Percentiles rank a stretch among this genome's conserved stretches.
Conservation (phyloP, 306 rosid species). For the Quercus mongolica region DNA sequence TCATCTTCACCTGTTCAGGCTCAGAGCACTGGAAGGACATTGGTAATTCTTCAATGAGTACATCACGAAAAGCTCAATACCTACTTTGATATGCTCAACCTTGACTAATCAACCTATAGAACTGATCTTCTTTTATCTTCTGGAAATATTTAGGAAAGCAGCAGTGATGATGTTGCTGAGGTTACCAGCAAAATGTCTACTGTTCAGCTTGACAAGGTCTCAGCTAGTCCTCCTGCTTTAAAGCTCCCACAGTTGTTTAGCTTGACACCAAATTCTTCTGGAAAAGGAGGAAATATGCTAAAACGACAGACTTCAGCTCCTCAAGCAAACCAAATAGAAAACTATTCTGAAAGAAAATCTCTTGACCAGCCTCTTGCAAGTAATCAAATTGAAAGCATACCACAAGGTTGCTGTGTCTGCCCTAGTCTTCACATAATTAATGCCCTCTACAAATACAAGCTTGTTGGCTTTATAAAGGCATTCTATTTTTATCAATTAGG, state of each 20-base stretch:
- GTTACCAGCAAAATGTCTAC: conserved; percentile 67
- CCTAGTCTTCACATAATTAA: conserved; percentile 8
- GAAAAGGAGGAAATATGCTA: conserved; percentile 75
- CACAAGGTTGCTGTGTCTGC: conserved; percentile 59
- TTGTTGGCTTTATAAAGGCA: conserved; percentile 13
- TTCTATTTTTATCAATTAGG: conserved; percentile 16
- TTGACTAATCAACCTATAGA: background rate
- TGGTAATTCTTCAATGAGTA: conserved; percentile 44
- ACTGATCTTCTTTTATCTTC: conserved; percentile 14
- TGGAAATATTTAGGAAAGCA: conserved; percentile 55
- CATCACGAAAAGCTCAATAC: background rate
- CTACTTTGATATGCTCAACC: conserved; percentile 5
- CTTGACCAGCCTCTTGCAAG: conserved; percentile 54
- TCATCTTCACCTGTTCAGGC: conserved; percentile 73
- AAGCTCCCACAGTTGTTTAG: conserved; percentile 97
- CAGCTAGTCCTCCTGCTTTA: conserved; percentile 78
- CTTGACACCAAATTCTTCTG: conserved; percentile 84
- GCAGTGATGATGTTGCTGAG: conserved; percentile 69
- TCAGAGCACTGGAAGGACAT: conserved; percentile 65
- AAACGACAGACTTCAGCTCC: conserved; percentile 58
- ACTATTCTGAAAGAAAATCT: conserved; percentile 59
- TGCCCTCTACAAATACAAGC: conserved; percentile 20
- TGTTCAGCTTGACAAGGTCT: conserved; percentile 79
- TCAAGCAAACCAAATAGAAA: conserved; percentile 67
- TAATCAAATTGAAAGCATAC: conserved; percentile 46